Conservation (phyloP, 164 flowering plant genomes). For the Dillenia turbinata region DNA sequence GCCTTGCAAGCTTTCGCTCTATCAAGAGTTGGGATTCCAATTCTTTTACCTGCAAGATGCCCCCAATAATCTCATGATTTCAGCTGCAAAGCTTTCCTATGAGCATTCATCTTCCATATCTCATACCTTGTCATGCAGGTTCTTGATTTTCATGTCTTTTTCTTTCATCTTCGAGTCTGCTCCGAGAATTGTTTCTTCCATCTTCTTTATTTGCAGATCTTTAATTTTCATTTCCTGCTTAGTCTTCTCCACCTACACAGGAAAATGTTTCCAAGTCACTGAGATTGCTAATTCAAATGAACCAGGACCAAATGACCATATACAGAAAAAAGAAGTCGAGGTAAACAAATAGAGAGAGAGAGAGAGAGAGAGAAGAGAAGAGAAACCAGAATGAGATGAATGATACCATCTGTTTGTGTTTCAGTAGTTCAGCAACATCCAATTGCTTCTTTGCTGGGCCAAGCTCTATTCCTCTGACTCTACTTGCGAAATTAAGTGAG, state of each 20-base stretch:
- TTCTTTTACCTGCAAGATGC: constrained; percentile 71
- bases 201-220: constrained; percentile 64
- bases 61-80: neutral
- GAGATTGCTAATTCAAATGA: neutral
- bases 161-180: constrained; percentile 69
- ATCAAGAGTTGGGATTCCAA: constrained; percentile 76
- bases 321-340: neutral
- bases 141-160: constrained; percentile 62
- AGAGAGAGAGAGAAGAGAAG: neutral
- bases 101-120: neutral
- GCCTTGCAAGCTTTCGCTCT: constrained; percentile 88
- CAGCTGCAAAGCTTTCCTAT: no score
- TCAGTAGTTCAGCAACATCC: constrained; percentile 58
- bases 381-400: neutral
- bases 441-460: constrained; percentile 93
- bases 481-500: constrained; percentile 94
- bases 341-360: neutral
- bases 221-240: constrained; percentile 79
- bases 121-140: constrained; percentile 79
- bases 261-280: neutral
- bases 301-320: no score
- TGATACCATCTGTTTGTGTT: constrained; percentile 77
- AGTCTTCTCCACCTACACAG: constrained; percentile 62
- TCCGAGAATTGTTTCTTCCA: constrained; percentile 73
- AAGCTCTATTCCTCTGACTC: constrained; percentile 91